Conservation (phyloP, 2,329 filamentous ascomycete genomes). For the Pseudogymnoascus sp. region DNA sequence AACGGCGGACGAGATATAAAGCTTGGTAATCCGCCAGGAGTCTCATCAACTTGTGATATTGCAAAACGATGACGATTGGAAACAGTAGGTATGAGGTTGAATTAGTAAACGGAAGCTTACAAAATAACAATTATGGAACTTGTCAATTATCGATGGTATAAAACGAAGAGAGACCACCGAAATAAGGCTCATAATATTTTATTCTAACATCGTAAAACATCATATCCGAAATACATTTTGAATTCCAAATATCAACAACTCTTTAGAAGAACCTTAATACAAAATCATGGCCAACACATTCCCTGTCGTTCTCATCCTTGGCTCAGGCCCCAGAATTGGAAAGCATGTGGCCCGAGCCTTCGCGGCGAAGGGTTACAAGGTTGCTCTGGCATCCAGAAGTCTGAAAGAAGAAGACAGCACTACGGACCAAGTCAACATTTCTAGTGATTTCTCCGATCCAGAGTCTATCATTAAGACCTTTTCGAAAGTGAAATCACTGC, state of each 20-base stretch:
- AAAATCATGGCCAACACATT: conserved; percentile 12
- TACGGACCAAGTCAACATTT: conserved; percentile 29
- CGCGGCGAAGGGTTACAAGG: conserved; percentile 35
- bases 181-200: neutral
- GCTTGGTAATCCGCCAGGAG: neutral
- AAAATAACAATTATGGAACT: neutral
- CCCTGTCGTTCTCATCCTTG: conserved; percentile 34
- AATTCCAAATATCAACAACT: neutral
- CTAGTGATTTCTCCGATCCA: conserved; percentile 31
- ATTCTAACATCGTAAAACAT: neutral
- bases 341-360: conserved; percentile 31
- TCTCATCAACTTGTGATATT: neutral
- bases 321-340: conserved; percentile 35
- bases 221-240: neutral
- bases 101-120: neutral
- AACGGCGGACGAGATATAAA: neutral
- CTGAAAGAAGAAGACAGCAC: conserved; percentile 24
- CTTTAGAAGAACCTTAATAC: no score
- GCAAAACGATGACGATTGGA: neutral
- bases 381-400: conserved; percentile 32
- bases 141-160: neutral
- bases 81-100: neutral
- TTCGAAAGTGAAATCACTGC: conserved; percentile 28
- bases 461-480: conserved; percentile 30
- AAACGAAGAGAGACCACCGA: neutral